A percentile compares a stretch with the other conserved stretches of the same genome.
These are phyloP conservation scores for Maudiozyma serrabonitensis DNA, from an alignment of 805 yeast genomes.

Conservation along the genomic window DNA sequence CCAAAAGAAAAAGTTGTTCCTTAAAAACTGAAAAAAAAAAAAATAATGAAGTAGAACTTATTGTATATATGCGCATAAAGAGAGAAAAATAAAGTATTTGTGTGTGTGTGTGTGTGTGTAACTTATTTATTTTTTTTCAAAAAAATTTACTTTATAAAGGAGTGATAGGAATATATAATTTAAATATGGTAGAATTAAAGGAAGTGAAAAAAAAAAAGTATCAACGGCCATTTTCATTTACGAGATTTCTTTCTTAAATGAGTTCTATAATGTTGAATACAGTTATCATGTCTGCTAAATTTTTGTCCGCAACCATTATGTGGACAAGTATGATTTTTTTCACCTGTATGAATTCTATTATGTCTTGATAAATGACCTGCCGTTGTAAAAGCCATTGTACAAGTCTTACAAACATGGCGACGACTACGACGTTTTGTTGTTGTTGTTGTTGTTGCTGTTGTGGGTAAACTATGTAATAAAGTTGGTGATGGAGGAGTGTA, in stretches of 20 bases:
- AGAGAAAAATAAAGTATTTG: too few relatives aligned
- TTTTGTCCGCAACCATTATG: conserved; percentile 69
- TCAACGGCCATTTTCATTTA: neutral
- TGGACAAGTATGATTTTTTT: conserved; percentile 76
- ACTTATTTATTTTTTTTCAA: too few relatives aligned
- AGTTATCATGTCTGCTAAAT: conserved; percentile 87
- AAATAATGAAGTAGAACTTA: too few relatives aligned
- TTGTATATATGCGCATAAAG: too few relatives aligned
- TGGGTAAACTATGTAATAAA: neutral
- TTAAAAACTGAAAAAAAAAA: too few relatives aligned
- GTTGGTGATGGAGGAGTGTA: neutral
- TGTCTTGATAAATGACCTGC: conserved; percentile 90
- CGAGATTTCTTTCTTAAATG: conserved; percentile 42
- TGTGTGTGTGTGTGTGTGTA: too few relatives aligned
- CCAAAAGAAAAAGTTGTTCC: too few relatives aligned
- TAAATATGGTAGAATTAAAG: neutral
- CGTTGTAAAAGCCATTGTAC: conserved; percentile 51
- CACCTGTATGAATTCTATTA: conserved; percentile 84
- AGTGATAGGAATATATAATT: neutral
- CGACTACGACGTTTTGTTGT: conserved; percentile 5
- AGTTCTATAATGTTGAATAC: conserved; percentile 86
- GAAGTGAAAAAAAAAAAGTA: neutral
- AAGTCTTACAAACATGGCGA: conserved; percentile 23
- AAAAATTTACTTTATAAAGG: too few relatives aligned
- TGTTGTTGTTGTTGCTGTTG: conserved; percentile 4